These are phyloP conservation scores for Sporothrix brunneoviolacea DNA, from an alignment of 2,329 filamentous ascomycete species.

Conservation along the genomic window DNA sequence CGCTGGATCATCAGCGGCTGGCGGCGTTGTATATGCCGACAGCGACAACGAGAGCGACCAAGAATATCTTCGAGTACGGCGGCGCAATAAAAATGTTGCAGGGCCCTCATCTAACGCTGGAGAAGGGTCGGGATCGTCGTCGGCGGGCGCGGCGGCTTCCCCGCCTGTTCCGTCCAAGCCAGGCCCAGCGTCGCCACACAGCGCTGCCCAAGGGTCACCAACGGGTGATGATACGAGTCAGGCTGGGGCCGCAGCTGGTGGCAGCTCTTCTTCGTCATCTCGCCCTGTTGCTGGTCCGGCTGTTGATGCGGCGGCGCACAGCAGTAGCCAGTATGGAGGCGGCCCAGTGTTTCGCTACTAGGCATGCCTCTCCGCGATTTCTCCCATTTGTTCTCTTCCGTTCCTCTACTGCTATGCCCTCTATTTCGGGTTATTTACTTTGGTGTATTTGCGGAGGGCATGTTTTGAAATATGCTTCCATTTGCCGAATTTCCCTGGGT, in stretches of 20 bases:
- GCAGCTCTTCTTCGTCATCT: background rate
- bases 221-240: background rate
- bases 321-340: background rate
- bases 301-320: conserved; percentile 3
- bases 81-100: conserved; percentile 8
- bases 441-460: background rate
- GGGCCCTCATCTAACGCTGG: background rate
- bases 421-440: too few relatives aligned
- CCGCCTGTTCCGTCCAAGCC: background rate
- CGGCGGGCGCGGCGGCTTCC: background rate
- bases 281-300: background rate
- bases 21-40: background rate
- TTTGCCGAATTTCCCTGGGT: too few relatives aligned
- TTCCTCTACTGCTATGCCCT: too few relatives aligned
- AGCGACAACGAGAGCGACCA: conserved; percentile 14
- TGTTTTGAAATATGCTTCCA: too few relatives aligned
- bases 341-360: conserved; percentile 8
- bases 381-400: background rate
- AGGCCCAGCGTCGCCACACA: background rate
- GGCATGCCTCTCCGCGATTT: background rate
- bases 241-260: too few relatives aligned
- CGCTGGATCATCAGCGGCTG: background rate
- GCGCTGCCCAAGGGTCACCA: background rate
- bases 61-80: conserved; percentile 13
- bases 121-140: background rate